Conservation (phyloP, 1,284 basidiomycete species). For the Neolentinus lepideus region DNA sequence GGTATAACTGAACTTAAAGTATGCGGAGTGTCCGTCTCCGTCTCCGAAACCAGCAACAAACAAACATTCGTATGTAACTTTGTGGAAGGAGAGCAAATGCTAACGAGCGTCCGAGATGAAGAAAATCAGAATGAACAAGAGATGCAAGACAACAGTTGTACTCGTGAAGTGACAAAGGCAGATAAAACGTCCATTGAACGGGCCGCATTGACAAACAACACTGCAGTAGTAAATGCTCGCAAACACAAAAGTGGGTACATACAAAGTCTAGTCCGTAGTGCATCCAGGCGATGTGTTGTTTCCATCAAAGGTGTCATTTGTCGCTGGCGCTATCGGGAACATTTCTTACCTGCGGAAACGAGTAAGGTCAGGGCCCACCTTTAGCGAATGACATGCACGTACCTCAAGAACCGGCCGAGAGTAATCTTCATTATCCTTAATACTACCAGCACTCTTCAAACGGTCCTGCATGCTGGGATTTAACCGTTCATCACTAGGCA, state of each 20-base stretch:
- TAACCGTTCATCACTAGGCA: not conserved
- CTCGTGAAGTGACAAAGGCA: not conserved
- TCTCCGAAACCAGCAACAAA: not conserved
- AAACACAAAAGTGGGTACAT: not conserved
- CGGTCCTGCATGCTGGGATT: not conserved
- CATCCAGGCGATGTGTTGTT: not conserved
- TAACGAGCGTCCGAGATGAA: not conserved
- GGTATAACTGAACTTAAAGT: not conserved
- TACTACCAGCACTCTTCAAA: not conserved
- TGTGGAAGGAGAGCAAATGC: not conserved
- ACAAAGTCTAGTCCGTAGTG: not conserved
- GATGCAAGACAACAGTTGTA: not conserved
- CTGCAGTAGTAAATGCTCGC: not conserved
- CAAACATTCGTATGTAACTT: not conserved
- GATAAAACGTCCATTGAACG: not conserved
- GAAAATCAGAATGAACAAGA: not conserved
- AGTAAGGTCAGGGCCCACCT: not conserved
- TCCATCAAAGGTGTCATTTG: not conserved
- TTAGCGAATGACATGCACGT: not conserved
- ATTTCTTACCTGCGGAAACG: not conserved
- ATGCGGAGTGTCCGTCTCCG: not conserved
- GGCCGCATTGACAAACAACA: too few species aligned
- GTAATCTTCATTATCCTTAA: constrained; percentile 1
- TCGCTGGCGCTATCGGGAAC: not conserved
- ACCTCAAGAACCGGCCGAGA: constrained; percentile 1